These are phyloP conservation scores for Amanita jacksonii DNA, from an alignment of 768 basidiomycete genomes.

Conservation along the genomic window DNA sequence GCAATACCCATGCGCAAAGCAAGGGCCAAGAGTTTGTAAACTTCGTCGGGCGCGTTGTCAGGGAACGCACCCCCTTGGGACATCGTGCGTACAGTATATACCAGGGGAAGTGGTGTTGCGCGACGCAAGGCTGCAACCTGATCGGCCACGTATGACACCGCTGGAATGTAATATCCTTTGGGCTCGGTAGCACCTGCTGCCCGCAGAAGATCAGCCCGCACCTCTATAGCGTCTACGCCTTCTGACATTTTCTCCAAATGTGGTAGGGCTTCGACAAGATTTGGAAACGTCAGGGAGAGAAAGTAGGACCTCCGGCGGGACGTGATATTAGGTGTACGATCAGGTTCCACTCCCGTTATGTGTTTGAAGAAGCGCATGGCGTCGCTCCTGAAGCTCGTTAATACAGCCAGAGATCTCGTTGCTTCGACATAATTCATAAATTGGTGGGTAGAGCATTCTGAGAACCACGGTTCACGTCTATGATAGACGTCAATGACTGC, in stretches of 20 bases:
- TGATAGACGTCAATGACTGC: constrained; percentile 74
- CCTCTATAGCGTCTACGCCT: constrained; percentile 87
- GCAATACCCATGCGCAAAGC: constrained; percentile 81
- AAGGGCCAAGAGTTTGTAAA: constrained; percentile 65
- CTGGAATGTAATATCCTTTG: constrained; percentile 49
- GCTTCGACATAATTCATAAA: constrained; percentile 66
- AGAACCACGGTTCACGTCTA: constrained; percentile 81
- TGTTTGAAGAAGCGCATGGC: constrained; percentile 83
- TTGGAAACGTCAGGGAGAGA: constrained; percentile 87
- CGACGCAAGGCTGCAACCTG: constrained; percentile 78
- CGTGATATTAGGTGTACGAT: constrained; percentile 45
- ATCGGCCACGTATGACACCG: constrained; percentile 61
- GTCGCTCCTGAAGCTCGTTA: constrained; percentile 42
- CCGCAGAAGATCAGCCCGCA: constrained; percentile 87
- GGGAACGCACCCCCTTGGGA: constrained; percentile 92
- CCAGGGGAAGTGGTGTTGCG: constrained; percentile 71
- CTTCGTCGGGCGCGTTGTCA: constrained; percentile 60
- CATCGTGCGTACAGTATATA: constrained; percentile 84
- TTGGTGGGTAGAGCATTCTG: constrained; percentile 70
- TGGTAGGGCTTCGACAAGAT: constrained; percentile 60
- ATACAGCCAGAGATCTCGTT: constrained; percentile 13
- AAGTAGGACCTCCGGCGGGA: constrained; percentile 74
- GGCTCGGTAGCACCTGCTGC: constrained; percentile 34
- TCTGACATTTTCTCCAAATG: constrained; percentile 63
- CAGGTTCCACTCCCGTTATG: constrained; percentile 63